Base-by-base conservation (phyloP, 176 grass and related monocot genomes). In the Pontederia paniculata region DNA sequence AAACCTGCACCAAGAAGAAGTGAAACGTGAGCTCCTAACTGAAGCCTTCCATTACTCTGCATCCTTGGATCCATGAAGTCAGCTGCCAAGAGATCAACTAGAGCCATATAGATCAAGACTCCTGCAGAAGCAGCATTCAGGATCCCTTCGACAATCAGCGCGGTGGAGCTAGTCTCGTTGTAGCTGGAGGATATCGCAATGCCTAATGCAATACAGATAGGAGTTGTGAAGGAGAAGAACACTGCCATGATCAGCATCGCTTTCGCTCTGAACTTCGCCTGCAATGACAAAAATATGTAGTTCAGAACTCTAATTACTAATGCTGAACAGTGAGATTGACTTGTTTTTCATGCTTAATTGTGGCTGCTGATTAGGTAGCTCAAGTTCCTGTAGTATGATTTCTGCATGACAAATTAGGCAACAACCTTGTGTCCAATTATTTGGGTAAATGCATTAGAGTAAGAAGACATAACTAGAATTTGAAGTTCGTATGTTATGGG, bases 11-110 rank as follows among this genome's bases (percentile, higher is more conserved):
- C 62, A 14, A 45, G 17, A 28, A 65, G 13, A 11, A 65, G 41
- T 4, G 62, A 44, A 10, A 12, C 21, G 21, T 65, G 44, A 13
- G 42, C 22, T 2, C 5, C 44, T 8, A 65, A 8, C 45, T 65
- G 62, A 16, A 65, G 45, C 62, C 21, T 21, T 15, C 23, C 45
- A n/a, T 12, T 65, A 9, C 62, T 50, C 46, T 65, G 46, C 45
- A 65, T n/a, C 62, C 21, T 50, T 14, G 62, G 46, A 20, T 43
- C 45, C 45, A 50, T 65, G 62, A 65, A 65, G 13, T 65, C 62
- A 21, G 21, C 62, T 1, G 62, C 44, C 45, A 65, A 17, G 12
- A 65, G 62, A 25, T 65, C 62, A 12, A 65, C 62, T 9, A 65
- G 15, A 15, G 62, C 62, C 62, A 51, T 65, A 14, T 65, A 65